Base-by-base conservation (phyloP, 2,329 filamentous ascomycete genomes). In the Aureobasidium sp. region DNA sequence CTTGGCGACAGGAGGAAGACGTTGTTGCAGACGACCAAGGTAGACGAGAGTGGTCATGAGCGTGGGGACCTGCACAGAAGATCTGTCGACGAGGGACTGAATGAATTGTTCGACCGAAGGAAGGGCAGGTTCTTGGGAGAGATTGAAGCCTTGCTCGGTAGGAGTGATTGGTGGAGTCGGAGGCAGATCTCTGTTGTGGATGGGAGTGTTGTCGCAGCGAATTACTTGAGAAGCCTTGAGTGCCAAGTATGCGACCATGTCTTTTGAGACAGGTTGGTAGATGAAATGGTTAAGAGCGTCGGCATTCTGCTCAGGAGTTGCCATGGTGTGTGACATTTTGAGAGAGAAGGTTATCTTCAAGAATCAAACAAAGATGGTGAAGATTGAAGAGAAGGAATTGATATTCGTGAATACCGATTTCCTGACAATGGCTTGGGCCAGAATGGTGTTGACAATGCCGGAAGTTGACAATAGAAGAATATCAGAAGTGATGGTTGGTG, bases 1-100 rank as follows among this genome's bases (percentile, higher is more conserved):
- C 74, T 95, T 95, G 63, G 93, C 91, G 67, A 95, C 90, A 55
- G 91, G 88, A 61, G 94, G 91, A 24, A 98, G 83, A 62, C 88
- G 85, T 48, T 85, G 79, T 72, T 85, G 87, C 65, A 98, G 80
- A 57, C 90, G 83, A 65, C 80, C 82, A 54, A 98, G 84, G 77
- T 96, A 98, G 68, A 97, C 90, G 35, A 98, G 80, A 6, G 90
- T 90, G 30, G 89, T 91, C 93, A 98, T 97, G 61, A 98, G 80
- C 6, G 93, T 98, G 11, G 93, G 88, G 50, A 96, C 90, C 76
- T 97, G 91, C 25, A 97, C 93, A 69, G 96, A 95, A 60, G 91
- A 97, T 56, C 87, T 86, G 65, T 88, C 82, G 57, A 97, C 90
- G 25, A 98, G 79, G 59, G 90, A 89, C 47, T 82, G 85, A 73